These are phyloP conservation scores for Fraxinus velutina DNA, from an alignment of 305 asterid species.

Conservation along the genomic window DNA sequence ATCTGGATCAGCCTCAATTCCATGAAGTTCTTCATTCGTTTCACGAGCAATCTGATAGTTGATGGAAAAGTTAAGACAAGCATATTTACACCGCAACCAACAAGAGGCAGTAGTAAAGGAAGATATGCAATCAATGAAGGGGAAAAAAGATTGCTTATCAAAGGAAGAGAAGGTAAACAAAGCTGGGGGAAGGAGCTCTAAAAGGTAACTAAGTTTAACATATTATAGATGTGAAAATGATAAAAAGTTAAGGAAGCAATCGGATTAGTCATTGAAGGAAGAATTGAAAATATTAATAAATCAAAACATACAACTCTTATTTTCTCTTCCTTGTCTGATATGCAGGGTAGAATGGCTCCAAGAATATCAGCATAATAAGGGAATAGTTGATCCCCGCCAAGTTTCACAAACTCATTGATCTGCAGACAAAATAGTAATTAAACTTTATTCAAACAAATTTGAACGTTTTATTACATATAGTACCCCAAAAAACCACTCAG, in stretches of 20 bases:
- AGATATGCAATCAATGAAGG: constrained; percentile 6
- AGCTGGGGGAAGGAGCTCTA: not conserved
- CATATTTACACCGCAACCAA: constrained; percentile 21
- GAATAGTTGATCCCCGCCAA: constrained; percentile 97
- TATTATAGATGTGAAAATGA: not conserved
- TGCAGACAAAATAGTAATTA: constrained; percentile 34
- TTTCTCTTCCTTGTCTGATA: constrained; percentile 97
- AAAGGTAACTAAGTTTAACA: not conserved
- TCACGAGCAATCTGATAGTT: constrained; percentile 83
- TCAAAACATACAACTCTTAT: constrained; percentile 82
- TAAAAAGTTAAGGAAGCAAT: not conserved
- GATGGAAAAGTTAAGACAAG: constrained; percentile 17
- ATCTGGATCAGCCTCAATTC: constrained; percentile 76
- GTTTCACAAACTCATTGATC: constrained; percentile 97
- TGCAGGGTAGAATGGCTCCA: constrained; percentile 95
- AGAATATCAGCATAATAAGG: constrained; percentile 97
- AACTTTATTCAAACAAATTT: constrained; percentile 23
- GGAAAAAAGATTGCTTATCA: not conserved
- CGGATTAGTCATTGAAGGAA: constrained; percentile 16
- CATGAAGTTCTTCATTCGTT: constrained; percentile 94
- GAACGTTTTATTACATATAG: not conserved
- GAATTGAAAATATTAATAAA: constrained; percentile 19
- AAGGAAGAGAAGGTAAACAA: not conserved
- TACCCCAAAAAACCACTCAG: constrained; percentile 11
- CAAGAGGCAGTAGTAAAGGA: constrained; percentile 20